Base-by-base conservation (phyloP, 148 eudicot genomes). In the Rhododendron ovatum region DNA sequence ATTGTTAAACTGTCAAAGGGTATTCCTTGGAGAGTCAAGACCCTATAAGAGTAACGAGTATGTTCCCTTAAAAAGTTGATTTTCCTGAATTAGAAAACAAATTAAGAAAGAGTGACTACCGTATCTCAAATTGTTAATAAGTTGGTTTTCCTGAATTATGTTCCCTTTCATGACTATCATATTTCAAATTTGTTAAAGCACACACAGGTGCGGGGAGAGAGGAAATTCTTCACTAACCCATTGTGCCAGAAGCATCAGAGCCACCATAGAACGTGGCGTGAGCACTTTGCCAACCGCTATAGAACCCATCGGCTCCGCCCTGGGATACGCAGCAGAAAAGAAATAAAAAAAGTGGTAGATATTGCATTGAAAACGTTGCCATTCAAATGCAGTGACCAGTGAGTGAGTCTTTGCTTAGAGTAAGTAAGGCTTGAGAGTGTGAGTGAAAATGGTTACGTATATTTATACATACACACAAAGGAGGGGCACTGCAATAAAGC, bases 241-340 rank as follows among this genome's bases (percentile, higher is more conserved):
- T 88, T 8, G 93, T 91, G 87, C 89, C 91, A 12, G 93, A 78
- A 71, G 90, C 93, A 84, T 91, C 93, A 7, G 76, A 39, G 41
- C 92, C 92, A 28, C 92, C 92, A 22, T 91, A 91, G 30, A 91
- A 91, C 11, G 93, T 91, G 59, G 93, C 93, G 59, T 91, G 91
- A 48, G 89, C 93, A 14, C 81, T 87, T 37, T 87, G 83, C 93
- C 93, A 91, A 28, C 84, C 88, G 3, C 90, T 81, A 14, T 75
- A 69, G 73, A 20, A 37, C 6, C 73, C 84, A 37, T 10, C 1
- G 63, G 10, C 59, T 83, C 63, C 37, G 18, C 30, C 8, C 39
- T 65, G 57, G 35, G 14, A 12, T 24, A 7, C 43, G 7, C 37
- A 86, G 41, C 41, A 71, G 28, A 71, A 7, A 69, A 86, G 78